These are phyloP conservation scores for Clonostachys sp. DNA, from an alignment of 2,329 filamentous ascomycete genomes.

Conservation along the genomic window DNA sequence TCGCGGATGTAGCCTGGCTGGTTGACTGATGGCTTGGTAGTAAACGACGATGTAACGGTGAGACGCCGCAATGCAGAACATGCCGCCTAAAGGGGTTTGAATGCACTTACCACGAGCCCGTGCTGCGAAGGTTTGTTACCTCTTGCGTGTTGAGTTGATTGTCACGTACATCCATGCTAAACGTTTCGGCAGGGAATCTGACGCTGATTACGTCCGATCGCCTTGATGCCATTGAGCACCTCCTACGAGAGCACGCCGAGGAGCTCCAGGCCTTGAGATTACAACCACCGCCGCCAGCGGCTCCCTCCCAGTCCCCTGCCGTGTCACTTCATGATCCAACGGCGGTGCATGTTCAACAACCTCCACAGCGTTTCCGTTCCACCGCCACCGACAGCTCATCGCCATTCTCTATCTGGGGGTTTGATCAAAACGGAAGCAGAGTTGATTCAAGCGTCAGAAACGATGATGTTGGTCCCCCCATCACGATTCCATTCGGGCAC, in stretches of 20 bases:
- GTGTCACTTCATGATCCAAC: no score
- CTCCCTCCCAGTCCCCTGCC: no score
- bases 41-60: conserved; percentile 1
- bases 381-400: not conserved
- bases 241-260: no score
- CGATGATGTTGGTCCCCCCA: conserved; percentile 1
- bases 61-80: not conserved
- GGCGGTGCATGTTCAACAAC: no score
- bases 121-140: not conserved
- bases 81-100: not conserved
- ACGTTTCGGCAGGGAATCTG: no score
- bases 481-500: conserved; percentile 9
- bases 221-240: no score
- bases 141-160: no score
- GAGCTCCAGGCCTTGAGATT: no score
- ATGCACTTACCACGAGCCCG: not conserved
- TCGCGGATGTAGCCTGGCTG: not conserved
- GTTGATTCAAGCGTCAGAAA: not conserved
- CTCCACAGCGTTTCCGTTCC: no score
- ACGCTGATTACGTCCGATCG: no score
- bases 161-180: no score
- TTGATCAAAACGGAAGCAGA: not conserved
- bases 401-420: not conserved
- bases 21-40: not conserved
- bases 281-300: no score